phyloP scores from a whole-genome alignment of 1,284 basidiomycete species.

The Boletus semigastroideus region DNA sequence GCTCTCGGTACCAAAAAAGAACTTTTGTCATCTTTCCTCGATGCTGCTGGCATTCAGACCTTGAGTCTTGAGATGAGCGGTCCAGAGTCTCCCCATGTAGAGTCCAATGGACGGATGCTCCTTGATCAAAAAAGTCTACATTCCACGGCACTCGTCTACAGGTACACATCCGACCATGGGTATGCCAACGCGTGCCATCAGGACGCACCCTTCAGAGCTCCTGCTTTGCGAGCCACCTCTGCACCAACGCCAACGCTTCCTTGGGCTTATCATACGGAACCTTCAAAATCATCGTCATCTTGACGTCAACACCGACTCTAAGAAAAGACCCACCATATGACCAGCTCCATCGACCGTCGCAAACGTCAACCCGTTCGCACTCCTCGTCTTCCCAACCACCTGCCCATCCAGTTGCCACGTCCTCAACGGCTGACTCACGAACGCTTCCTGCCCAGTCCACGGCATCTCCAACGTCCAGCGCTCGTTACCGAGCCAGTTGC shows the following conservation, averaged over 20 bases:
- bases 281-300: not conserved
- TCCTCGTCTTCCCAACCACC: conserved; percentile 57
- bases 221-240: conserved; percentile 49
- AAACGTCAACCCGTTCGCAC: conserved; percentile 60
- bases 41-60: too few relatives aligned
- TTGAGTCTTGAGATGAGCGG: too few relatives aligned
- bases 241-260: conserved; percentile 48
- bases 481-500: conserved; percentile 76
- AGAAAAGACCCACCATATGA: conserved; percentile 52
- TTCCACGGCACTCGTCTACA: too few relatives aligned
- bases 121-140: too few relatives aligned
- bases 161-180: too few relatives aligned
- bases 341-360: conserved; percentile 60
- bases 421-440: conserved; percentile 43
- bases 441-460: conserved; percentile 61
- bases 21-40: too few relatives aligned
- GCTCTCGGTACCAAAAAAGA: too few relatives aligned
- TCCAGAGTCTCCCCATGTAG: too few relatives aligned
- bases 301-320: conserved; percentile 3
- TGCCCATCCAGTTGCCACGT: conserved; percentile 55
- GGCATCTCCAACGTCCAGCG: conserved; percentile 60
- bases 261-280: conserved; percentile 46
- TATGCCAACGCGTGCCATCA: too few relatives aligned
- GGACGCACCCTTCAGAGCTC: conserved; percentile 43
- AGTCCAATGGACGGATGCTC: too few relatives aligned